Evolutionary conservation across 75 land plant species (phyloP), one percentile per base, ranked within the genome.

Genomic region (Cunninghamia lanceolata): DNA sequence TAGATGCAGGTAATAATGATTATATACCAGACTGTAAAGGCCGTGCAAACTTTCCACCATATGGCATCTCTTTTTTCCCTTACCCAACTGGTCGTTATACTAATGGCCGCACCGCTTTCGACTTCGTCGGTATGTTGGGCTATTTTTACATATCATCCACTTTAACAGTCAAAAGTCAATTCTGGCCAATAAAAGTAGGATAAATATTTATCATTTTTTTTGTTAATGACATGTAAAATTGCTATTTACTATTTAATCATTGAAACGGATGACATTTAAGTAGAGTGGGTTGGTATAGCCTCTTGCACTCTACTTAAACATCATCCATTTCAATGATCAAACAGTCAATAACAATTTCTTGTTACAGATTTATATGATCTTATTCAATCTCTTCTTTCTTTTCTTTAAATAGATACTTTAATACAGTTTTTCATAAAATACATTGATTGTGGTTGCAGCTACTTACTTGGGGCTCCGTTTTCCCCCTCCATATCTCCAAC

Each of bases 1-100:
- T 87, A 17, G 93, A 92, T 35, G 91, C 91, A 2, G 93, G 91
- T 10, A 90, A 87, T 86, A 92, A 92, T 82, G 90, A 87, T n/a
- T 88, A 89, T 79, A 84, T 63, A 79, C 86, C 87, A 19, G 88
- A 92, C 42, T 92, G 87, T 71, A 1, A 87, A 16, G 82, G 82
- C 7, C 87, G 88, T 66, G 92, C 90, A 3, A 88, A 93, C 85
- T 91, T 89, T 34, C 87, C 88, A 4, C 94, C 92, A 25, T 91
- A 93, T 54, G 92, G 92, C 17, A 71, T 83, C 17, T 80, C 59
- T 16, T 93, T 84, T 78, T 93, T 93, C 76, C 89, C 78, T 45
- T 78, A 45, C 25, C 94, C 94, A 54, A 89, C 92, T 35, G 92
- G 94, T 9, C 86, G 94, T 43, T 93, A 89, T 75, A 91, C 89